Evolutionary conservation across 305 asterid genomes (phyloP), one percentile per base, ranked within the genome.

Genomic region (Fraxinus paxiana): DNA sequence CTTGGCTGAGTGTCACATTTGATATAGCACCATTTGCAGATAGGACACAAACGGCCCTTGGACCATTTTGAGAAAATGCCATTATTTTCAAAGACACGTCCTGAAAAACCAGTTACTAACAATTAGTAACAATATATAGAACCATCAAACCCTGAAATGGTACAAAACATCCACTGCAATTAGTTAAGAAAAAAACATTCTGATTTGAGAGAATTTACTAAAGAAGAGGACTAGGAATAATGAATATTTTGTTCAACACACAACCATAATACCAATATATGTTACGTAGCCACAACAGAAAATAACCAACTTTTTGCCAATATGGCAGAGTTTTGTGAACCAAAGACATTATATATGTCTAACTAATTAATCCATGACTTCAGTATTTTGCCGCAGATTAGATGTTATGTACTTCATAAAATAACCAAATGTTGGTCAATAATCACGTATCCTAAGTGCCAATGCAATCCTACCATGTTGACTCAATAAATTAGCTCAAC

Each of bases 21-120:
- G 97, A 92, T 77, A 92, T 54, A 34, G 84, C 88, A 38, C 97
- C 97, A 81, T 31, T 88, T 15, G 92, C 93, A 70, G 95, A 90
- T 30, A 92, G 77, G 82, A 92, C 85, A 81, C 92, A 87, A 79
- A 92, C 87, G 43, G 90, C 82, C 86, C 91, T 87, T 6, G 92
- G 90, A 35, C 91, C 88, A 70, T 90, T 80, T 80, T 90, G 92
- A 77, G 94, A 90, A 82, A 92, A 90, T 78, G 90, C 87, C 92
- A 92, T 80, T 78, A 92, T 86, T 82, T 90, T 91, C 12, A 88
- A 86, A 24, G 90, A 84, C n/a, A 92, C 92, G 35, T 92, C 95
- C 97, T 92, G 93, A 67, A 28, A 86, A 85, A 74, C 20, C 78
- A 80, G 59, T 9, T 26, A 33, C 77, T 76, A 77, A 67, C 1